Evolutionary conservation across 345 rosid species (phyloP), one percentile per base, ranked within the genome.

Genomic region (Excoecaria cochinchinensis): DNA sequence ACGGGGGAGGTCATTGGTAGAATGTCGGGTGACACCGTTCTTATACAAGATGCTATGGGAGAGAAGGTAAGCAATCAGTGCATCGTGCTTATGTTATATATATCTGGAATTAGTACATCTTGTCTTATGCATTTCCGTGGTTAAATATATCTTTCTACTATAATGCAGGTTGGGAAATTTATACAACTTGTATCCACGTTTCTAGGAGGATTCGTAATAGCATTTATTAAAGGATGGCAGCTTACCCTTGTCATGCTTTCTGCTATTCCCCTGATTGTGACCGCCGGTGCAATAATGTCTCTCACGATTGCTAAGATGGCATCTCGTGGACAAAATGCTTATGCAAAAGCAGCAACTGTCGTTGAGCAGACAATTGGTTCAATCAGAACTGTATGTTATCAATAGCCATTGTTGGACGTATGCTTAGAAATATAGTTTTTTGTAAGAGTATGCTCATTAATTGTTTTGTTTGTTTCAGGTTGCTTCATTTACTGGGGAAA

Each of bases 11-110:
- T 94, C 21, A 84, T 94, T 12, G 90, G 94, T n/a, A 89, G 98
- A 81, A 94, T 94, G 98, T 94, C 98, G 4, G 97, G 98, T 36
- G 98, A 94, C 82, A 94, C 97, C 1, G 98, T 90, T 58, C 89
- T 94, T 42, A 94, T 94, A 68, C 97, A 92, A 82, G 96, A 94
- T 21, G 98, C 98, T 55, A 94, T 94, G 96, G 98, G 98, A 10
- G 98, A 94, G 79, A 94, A 92, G 91, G 98, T 93, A 80, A 44
- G 31, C 31, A 31, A 31, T 31, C 31, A 31, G 31, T 31, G 2
- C 31, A 31, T 31, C 2, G 31, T 31, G 31, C 31, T 31, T 31
- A 31, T 31, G 31, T 31, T 31, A 31, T 0, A 31, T 31, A 31
- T 31, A 31, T 31, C 31, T 31, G 31, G 1, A 31, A 31, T 46